Evolutionary conservation across 2,329 filamentous ascomycete species (phyloP), one percentile per base, ranked within the genome.

Genomic region (Microsporum canis): DNA sequence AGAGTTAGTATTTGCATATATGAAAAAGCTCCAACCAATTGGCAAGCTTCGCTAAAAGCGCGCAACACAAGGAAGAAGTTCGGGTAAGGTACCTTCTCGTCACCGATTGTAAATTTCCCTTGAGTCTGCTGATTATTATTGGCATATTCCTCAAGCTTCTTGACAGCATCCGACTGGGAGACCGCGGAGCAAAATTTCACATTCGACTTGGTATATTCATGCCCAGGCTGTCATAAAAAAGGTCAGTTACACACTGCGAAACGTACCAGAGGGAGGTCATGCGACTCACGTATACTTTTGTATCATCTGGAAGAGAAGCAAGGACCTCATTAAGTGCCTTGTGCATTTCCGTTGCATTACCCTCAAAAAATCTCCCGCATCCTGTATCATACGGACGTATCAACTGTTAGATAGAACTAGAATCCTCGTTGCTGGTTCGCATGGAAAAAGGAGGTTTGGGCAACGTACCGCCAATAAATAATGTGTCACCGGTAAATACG

Each of bases 131-230:
- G 79, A 74, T 96, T 92, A 63, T 82, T 80, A 60, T 88, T 84
- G 1, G 89, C 88, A 72, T 90, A 96, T 0, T 81, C 79, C 66
- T 88, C 79, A 36, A 99, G 80, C 68, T 86, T 88, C 79, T 88
- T 85, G 64, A 96, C 84, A 0, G 88, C 80, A 57, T 88, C 85
- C 47, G 83, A 88, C 69, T 89, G 84, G 61, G 87, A 78, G 14
- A 97, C 87, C 1, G 86, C 87, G 62, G 88, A 77, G 56, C 84
- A 86, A 71, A 99, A 99, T 72, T 90, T 90, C 69, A 94, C 90
- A 70, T 99, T 99, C 58, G 87, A 83, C 75, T 94, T 96, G n/a
- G 94, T 99, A 77, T 99, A 99, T 74, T 97, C 94, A 70, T 99
- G 94, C 3, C 94, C 94, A 17, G 92, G 91, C 87, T 92, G 64